These are phyloP conservation scores for Phyllachora maydis DNA, from an alignment of 2,329 filamentous ascomycete species.

Conservation along the genomic window DNA sequence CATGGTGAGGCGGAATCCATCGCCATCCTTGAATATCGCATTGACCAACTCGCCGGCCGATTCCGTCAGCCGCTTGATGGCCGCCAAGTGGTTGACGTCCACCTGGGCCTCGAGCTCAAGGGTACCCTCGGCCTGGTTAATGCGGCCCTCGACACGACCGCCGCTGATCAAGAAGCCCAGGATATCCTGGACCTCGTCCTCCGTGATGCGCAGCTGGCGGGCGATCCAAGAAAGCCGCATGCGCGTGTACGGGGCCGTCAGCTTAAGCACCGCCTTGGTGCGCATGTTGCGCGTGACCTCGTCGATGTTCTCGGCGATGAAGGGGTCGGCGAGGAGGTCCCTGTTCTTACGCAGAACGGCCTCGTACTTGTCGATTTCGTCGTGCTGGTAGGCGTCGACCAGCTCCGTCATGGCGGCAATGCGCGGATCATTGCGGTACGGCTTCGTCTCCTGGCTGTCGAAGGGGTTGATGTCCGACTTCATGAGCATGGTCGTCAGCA, in stretches of 20 bases:
- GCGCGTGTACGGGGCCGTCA: conserved; percentile 85
- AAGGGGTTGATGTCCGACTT: conserved; percentile 97
- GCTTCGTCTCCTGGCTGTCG: conserved; percentile 96
- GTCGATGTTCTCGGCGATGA: conserved; percentile 98
- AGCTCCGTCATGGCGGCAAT: conserved; percentile 95
- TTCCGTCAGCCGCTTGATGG: conserved; percentile 51
- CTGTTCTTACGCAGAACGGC: conserved; percentile 69
- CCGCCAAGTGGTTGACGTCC: conserved; percentile 53
- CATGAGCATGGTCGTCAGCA: conserved; percentile 96
- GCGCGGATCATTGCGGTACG: conserved; percentile 86
- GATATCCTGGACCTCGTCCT: conserved; percentile 82
- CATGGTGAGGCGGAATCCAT: conserved; percentile 37
- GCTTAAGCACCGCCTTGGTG: conserved; percentile 81
- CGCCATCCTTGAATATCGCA: conserved; percentile 56
- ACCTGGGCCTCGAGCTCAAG: conserved; percentile 59
- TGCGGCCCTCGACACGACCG: conserved; percentile 66
- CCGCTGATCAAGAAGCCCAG: conserved; percentile 88
- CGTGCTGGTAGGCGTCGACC: conserved; percentile 87
- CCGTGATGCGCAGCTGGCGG: conserved; percentile 66
- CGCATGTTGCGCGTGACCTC: conserved; percentile 97
- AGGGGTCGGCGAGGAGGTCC: conserved; percentile 76
- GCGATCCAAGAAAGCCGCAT: conserved; percentile 82
- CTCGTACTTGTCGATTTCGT: conserved; percentile 86
- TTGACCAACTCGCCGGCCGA: conserved; percentile 50
- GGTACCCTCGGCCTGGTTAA: conserved; percentile 72